A percentile compares a stretch with the other conserved stretches of the same genome.
These are phyloP conservation scores for Beauveria australis DNA, from an alignment of 2,329 filamentous ascomycete genomes.

Conservation along the genomic window DNA sequence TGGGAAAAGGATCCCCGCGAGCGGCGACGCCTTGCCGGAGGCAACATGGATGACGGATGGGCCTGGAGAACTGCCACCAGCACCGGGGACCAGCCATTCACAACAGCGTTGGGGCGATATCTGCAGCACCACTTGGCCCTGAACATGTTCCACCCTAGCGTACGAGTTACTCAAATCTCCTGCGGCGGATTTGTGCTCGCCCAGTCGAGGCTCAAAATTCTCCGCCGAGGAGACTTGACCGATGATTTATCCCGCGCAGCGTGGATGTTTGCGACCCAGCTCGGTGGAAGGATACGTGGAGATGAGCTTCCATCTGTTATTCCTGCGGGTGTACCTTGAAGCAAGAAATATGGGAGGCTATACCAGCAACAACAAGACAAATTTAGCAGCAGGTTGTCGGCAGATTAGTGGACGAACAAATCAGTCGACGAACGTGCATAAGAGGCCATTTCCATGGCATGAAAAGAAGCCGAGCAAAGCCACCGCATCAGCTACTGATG, in stretches of 20 bases:
- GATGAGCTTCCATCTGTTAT: conserved; percentile 20
- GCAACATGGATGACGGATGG: conserved; percentile 45
- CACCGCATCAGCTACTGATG: not conserved
- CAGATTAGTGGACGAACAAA: no score
- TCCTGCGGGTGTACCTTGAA: conserved; percentile 2
- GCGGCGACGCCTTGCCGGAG: conserved; percentile 38
- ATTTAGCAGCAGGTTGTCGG: no score
- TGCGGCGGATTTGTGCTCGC: conserved; percentile 49
- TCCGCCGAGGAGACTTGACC: conserved; percentile 23
- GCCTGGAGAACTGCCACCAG: conserved; percentile 31
- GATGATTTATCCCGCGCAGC: conserved; percentile 25
- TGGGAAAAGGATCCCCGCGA: conserved; percentile 29
- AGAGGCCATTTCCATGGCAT: not conserved
- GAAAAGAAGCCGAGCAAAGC: not conserved
- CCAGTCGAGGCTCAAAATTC: conserved; percentile 43
- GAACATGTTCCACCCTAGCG: conserved; percentile 47
- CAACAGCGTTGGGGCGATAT: conserved; percentile 41
- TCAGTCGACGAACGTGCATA: not conserved
- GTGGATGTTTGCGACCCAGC: conserved; percentile 29
- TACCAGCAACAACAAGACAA: not conserved
- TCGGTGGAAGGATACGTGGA: conserved; percentile 26
- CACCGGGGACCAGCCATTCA: conserved; percentile 32
- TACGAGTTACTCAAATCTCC: conserved; percentile 43
- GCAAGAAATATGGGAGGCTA: no score
- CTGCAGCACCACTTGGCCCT: conserved; percentile 45